These are phyloP conservation scores for Harringtonia aguacate DNA, from an alignment of 2,329 filamentous ascomycete genomes.

Conservation along the genomic window DNA sequence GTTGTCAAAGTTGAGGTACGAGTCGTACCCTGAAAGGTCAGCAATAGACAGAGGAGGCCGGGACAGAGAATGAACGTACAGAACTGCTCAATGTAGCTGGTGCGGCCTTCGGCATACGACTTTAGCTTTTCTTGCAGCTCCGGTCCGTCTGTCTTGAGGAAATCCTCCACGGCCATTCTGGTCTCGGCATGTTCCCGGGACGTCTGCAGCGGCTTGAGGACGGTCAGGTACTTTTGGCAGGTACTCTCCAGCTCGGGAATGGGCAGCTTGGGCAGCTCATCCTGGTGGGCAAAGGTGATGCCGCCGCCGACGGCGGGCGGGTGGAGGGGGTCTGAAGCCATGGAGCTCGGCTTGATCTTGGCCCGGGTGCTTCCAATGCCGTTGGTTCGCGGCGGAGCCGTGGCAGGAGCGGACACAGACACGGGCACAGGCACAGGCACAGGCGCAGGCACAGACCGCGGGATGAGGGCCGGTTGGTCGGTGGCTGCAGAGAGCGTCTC, in stretches of 20 bases:
- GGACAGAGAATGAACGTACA: slow-evolving; percentile 49
- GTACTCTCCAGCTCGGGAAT: slow-evolving; percentile 80
- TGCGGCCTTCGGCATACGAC: slow-evolving; percentile 80
- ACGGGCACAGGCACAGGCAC: too few species aligned
- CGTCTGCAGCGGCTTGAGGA: slow-evolving; percentile 71
- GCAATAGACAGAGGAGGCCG: neutral
- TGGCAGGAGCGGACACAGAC: too few species aligned
- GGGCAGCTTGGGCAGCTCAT: slow-evolving; percentile 80
- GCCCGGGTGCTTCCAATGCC: slow-evolving; percentile 7
- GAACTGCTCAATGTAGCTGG: slow-evolving; percentile 97
- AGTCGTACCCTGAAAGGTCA: slow-evolving; percentile 78
- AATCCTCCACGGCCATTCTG: slow-evolving; percentile 68
- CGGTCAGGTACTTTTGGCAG: slow-evolving; percentile 67
- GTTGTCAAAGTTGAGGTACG: slow-evolving; percentile 95
- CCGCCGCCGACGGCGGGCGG: slow-evolving; percentile 49
- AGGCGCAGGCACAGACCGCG: slow-evolving; percentile 30
- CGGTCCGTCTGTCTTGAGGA: slow-evolving; percentile 70
- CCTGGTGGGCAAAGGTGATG: slow-evolving; percentile 82
- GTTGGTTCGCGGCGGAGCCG: slow-evolving; percentile 22
- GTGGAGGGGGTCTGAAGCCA: slow-evolving; percentile 28
- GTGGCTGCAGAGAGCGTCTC: slow-evolving; percentile 45
- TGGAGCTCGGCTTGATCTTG: slow-evolving; percentile 11
- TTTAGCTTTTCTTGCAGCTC: slow-evolving; percentile 81
- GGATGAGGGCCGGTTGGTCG: slow-evolving; percentile 16
- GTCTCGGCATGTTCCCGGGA: slow-evolving; percentile 76